Base-by-base conservation (phyloP, 495 filamentous ascomycete genomes). In the Tricharina praecox region DNA sequence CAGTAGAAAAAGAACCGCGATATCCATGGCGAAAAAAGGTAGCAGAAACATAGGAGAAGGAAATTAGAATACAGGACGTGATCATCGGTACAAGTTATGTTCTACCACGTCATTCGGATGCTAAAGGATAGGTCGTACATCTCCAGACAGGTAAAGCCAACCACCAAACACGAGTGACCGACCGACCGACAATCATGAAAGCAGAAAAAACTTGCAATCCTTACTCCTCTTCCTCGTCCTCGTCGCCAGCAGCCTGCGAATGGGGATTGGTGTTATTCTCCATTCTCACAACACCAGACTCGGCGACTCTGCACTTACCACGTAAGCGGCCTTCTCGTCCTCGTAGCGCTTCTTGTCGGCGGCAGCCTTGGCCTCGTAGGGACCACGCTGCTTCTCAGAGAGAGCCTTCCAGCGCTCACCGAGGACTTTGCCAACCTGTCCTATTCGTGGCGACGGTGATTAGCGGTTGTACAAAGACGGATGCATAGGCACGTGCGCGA, bases 301-400 rank as follows among this genome's bases (percentile, higher is more conserved):
- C n/a, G n/a, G n/a, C n/a, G n/a, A n/a, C 7, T 13, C 7, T 32
- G 16, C 4, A 69, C 77, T 72, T 69, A 87, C 82, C 54, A 82
- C 76, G 74, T 96, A 97, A 48, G 70, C 78, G 50, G 81, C 81
- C 73, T 97, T 96, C 74, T 95, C 86, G 55, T 90, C 81, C 64
- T 95, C 88, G 58, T 96, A 97, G 51, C 90, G 81, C 79, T 94
- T 90, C 81, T 95, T 96, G 72, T 97, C 90, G 47, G 78, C 71
- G 19, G 78, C 82, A 57, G 90, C 90, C 77, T 97, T 95, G 58
- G 80, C 79, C 64, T 95, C 88, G 63, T 96, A 99, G 7, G 92
- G 90, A 50, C 72, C 70, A 51, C 86, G 84, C 62, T 95, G 82
- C 67, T 82, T 79, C 43, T 90, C 81, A 68, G 72, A 78, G 40